These are phyloP conservation scores for Phytophthora tubulina DNA, from an alignment of 352 stramenopile species.

Conservation along the genomic window DNA sequence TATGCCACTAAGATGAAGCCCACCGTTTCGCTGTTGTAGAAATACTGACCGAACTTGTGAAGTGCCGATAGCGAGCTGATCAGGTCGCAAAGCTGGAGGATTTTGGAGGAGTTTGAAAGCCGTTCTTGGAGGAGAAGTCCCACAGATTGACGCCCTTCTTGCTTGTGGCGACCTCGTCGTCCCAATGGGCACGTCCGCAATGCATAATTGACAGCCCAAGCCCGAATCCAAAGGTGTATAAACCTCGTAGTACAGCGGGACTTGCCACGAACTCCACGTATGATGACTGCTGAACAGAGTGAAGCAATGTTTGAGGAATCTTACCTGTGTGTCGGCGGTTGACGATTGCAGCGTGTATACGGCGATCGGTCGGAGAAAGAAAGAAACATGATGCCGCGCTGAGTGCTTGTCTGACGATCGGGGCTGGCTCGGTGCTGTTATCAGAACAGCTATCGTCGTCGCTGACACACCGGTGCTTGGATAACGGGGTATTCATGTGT, in stretches of 20 bases:
- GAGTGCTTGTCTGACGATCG: not conserved
- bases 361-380: conserved; percentile 12
- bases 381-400: conserved; percentile 10
- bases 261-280: conserved; percentile 23
- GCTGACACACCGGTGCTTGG: too few species aligned
- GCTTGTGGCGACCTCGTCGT: not conserved
- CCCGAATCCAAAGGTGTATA: conserved; percentile 22
- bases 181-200: not conserved
- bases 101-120: too few species aligned
- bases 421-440: too few species aligned
- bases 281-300: conserved; percentile 21
- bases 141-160: conserved; percentile 21
- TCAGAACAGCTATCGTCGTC: too few species aligned
- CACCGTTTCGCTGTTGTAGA: conserved; percentile 16
- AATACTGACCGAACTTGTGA: conserved; percentile 20
- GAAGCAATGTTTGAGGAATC: conserved; percentile 21
- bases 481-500: too few species aligned
- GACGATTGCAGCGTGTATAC: conserved; percentile 14
- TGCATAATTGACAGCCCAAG: conserved; percentile 25
- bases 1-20: conserved; percentile 10
- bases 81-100: conserved; percentile 1
- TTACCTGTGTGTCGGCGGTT: conserved; percentile 20
- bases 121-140: conserved; percentile 5
- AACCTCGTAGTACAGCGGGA: conserved; percentile 16
- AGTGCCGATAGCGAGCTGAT: conserved; percentile 6